Percentiles rank a stretch among this genome's conserved stretches.
Conservation (phyloP, 345 rosid genomes). For the Hypericum perforatum region DNA sequence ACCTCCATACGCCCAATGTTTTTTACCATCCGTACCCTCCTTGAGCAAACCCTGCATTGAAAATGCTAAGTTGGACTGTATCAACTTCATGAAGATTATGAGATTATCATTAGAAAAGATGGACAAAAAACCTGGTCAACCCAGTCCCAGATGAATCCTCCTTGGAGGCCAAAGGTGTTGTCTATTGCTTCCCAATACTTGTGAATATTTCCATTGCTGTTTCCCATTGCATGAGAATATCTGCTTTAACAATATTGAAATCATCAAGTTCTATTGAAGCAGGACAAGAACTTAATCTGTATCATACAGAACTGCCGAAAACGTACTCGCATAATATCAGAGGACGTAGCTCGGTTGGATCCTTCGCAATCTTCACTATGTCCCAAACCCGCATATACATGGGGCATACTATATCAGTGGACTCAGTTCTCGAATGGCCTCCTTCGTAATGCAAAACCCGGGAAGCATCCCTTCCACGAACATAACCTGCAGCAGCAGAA, state of each 20-base stretch:
- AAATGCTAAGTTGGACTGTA: slow-evolving; percentile 8
- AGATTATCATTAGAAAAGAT: background rate
- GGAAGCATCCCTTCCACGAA: slow-evolving; percentile 73
- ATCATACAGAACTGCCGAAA: slow-evolving; percentile 9
- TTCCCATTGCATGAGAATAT: slow-evolving; percentile 98
- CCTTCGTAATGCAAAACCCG: slow-evolving; percentile 91
- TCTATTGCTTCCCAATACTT: slow-evolving; percentile 97
- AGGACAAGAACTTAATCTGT: background rate
- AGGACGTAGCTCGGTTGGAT: slow-evolving; percentile 75
- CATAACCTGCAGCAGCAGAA: slow-evolving; percentile 97
- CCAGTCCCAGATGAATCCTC: slow-evolving; percentile 99
- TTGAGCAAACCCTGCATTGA: slow-evolving; percentile 60
- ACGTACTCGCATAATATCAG: slow-evolving; percentile 98
- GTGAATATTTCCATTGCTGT: slow-evolving; percentile 79
- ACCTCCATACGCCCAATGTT: slow-evolving; percentile 98
- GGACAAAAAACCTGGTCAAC: slow-evolving; percentile 68
- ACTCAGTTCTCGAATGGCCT: slow-evolving; percentile 84
- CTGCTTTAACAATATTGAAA: slow-evolving; percentile 30
- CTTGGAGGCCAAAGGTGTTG: slow-evolving; percentile 89
- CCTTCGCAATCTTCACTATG: slow-evolving; percentile 88
- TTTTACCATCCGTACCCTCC: slow-evolving; percentile 49
- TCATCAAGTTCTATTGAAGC: background rate
- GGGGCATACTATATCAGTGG: slow-evolving; percentile 92
- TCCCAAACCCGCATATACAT: slow-evolving; percentile 99
- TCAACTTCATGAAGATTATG: slow-evolving; percentile 3